A percentile compares a stretch with the other conserved stretches of the same genome.
phyloP scores from a whole-genome alignment of 768 basidiomycete genomes.

The Kwoniella bestiolae region DNA sequence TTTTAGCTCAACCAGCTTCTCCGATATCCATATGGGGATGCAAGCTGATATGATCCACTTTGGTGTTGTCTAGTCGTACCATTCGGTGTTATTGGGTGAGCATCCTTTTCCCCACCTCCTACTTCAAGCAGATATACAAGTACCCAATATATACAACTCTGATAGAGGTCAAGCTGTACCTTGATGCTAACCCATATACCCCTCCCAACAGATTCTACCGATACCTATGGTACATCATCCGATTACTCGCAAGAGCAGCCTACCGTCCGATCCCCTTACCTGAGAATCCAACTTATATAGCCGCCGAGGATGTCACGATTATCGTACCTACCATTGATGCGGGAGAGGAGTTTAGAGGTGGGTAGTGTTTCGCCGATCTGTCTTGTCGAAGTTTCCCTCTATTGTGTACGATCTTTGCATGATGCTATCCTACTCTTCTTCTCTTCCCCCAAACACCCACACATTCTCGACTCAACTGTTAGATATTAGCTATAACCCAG shows the following conservation, averaged over 20 bases:
- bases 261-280: slow-evolving; percentile 90
- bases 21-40: not conserved
- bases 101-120: slow-evolving; percentile 5
- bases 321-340: slow-evolving; percentile 96
- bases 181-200: not conserved
- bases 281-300: slow-evolving; percentile 85
- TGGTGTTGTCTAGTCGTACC: slow-evolving; percentile 63
- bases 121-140: too few species aligned
- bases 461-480: too few species aligned
- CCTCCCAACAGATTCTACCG: slow-evolving; percentile 75
- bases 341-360: slow-evolving; percentile 83
- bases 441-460: too few species aligned
- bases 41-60: slow-evolving; percentile 4
- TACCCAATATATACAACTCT: too few species aligned
- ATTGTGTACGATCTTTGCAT: too few species aligned
- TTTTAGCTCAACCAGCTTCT: slow-evolving; percentile 2
- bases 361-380: slow-evolving; percentile 21
- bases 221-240: slow-evolving; percentile 90
- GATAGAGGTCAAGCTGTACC: too few species aligned
- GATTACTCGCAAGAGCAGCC: slow-evolving; percentile 73
- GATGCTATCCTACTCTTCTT: too few species aligned
- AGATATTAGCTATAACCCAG: not conserved
- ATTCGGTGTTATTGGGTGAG: slow-evolving; percentile 58
- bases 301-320: slow-evolving; percentile 91
- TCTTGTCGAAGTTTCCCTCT: too few species aligned